phyloP scores from a whole-genome alignment of 2,329 filamentous ascomycete species.

The Mollisia scopiformis region DNA sequence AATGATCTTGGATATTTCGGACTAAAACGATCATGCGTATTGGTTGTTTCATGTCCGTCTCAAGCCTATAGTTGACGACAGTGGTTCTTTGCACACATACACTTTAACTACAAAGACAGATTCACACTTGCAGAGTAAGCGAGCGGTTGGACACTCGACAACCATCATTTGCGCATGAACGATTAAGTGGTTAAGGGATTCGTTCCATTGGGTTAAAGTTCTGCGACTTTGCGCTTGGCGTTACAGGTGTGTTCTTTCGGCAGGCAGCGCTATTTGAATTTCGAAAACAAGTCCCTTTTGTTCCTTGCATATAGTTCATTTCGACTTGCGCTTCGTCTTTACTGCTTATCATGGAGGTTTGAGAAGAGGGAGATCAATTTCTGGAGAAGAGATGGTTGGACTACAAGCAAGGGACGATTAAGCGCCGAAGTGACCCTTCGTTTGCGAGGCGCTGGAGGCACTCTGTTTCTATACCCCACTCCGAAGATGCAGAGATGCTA shows the following conservation, averaged over 20 bases:
- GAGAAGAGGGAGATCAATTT: neutral
- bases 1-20: slow-evolving; percentile 19
- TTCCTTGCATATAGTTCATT: slow-evolving; percentile 1
- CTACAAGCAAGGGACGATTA: neutral
- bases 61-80: neutral
- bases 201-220: neutral
- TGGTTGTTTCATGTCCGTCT: too few relatives aligned
- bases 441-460: neutral
- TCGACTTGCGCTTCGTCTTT: neutral
- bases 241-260: neutral
- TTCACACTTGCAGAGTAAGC: neutral
- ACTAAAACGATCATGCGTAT: too few relatives aligned
- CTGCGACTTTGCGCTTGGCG: neutral
- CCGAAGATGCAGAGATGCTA: neutral
- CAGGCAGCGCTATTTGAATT: neutral
- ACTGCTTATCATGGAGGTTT: neutral
- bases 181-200: neutral
- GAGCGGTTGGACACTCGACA: neutral
- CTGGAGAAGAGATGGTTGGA: neutral
- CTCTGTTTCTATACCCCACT: neutral
- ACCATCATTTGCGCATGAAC: neutral
- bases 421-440: too few relatives aligned
- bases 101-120: neutral
- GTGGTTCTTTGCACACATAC: neutral
- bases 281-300: neutral